Evolutionary conservation across 1,284 basidiomycete species (phyloP), one percentile per base, ranked within the genome.

Genomic region (Irpex sp.): DNA sequence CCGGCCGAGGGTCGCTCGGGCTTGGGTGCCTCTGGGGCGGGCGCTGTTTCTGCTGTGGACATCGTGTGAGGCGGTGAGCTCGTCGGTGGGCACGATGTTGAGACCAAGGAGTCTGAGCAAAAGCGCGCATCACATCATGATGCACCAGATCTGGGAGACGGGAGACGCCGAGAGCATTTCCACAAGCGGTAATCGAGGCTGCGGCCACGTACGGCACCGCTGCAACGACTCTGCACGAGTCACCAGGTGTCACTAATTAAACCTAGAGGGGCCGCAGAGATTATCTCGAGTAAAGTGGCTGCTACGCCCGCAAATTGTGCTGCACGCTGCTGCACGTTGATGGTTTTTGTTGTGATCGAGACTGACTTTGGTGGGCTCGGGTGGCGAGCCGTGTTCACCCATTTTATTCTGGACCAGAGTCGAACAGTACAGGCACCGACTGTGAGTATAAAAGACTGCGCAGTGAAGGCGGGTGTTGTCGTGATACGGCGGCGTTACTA

Each of bases 11-110:
- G 61, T 19, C 78, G 74, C 60, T 82, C 80, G 9, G 77, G 70
- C 68, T 80, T 83, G 51, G 77, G 70, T 3, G 72, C 76, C 62
- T 78, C 75, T 60, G 75, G 47, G 7, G 70, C 75, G 61, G 75
- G 43, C 6, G 70, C 9, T 2, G 68, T 46, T 43, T 74, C 62
- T 58, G 71, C 63, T 33, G 70, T 71, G 19, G 71, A 68, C 73
- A 74, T 74, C 57, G 72, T 73, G 65, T 67, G 51, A 53, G 66
- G 68, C 60, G 67, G 37, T 51, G 58, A 58, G 50, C 46, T 59
- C 53, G 65, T 63, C 39, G 60, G 55, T 7, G 56, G 13, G 36
- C 53, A 43, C 58, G 59, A 31, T 26, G 53, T 33, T 57, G 59
- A 55, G 57, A 55, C 57, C 57, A 37, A 53, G 26, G 33, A 39